These are phyloP conservation scores for Chenopodium quinoa DNA, from an alignment of 148 eudicot species.

Conservation along the genomic window DNA sequence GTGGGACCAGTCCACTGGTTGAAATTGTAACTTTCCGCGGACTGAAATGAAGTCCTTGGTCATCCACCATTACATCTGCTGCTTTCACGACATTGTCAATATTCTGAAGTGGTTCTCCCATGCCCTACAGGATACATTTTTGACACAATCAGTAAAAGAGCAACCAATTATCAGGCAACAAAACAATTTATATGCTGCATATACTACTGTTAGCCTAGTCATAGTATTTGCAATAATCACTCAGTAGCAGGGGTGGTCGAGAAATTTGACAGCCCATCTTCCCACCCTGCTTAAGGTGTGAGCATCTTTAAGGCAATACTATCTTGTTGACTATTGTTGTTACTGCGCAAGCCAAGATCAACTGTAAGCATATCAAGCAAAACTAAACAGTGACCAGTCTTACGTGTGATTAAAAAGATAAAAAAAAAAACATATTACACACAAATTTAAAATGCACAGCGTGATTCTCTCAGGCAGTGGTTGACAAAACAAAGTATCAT, in stretches of 20 bases:
- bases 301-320: not conserved
- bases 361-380: not conserved
- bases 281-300: not conserved
- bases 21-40: constrained; percentile 90
- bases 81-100: constrained; percentile 86
- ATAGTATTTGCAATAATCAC: not conserved
- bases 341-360: not conserved
- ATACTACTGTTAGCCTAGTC: not conserved
- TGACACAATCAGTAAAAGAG: not conserved
- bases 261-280: not conserved
- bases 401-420: not conserved
- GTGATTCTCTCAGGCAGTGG: not conserved
- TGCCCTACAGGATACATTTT: constrained; percentile 56
- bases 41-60: constrained; percentile 92
- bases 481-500: not conserved
- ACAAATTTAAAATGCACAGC: not conserved
- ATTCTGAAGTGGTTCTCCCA: constrained; percentile 99
- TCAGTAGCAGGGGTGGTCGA: not conserved
- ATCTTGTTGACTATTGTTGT: not conserved
- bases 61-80: constrained; percentile 81
- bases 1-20: constrained; percentile 95
- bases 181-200: not conserved
- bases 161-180: not conserved
- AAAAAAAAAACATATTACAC: not conserved
- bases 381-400: not conserved